phyloP scores from a whole-genome alignment of 768 basidiomycete genomes.

The Boletus edulis region DNA sequence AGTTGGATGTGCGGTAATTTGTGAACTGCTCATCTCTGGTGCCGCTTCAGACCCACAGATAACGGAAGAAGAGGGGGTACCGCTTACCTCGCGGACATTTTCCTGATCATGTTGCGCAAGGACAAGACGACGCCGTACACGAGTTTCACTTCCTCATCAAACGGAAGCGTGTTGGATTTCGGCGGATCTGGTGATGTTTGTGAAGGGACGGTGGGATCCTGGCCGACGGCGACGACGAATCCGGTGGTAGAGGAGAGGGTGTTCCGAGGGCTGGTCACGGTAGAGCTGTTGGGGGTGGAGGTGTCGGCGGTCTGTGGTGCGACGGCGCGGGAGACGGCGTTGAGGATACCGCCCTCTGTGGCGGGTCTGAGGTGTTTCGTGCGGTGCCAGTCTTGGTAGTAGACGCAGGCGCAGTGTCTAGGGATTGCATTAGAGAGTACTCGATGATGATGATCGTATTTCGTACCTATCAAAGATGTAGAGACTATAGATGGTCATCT shows the following conservation, averaged over 20 bases:
- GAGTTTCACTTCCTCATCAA: constrained; percentile 96
- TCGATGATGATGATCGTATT: neutral
- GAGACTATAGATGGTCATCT: constrained; percentile 83
- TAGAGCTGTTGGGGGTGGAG: constrained; percentile 34
- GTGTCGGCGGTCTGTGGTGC: constrained; percentile 34
- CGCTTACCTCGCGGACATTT: constrained; percentile 73
- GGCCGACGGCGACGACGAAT: constrained; percentile 59
- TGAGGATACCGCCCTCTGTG: constrained; percentile 67
- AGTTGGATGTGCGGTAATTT: constrained; percentile 85
- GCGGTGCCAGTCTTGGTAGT: constrained; percentile 95
- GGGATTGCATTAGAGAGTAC: no score
- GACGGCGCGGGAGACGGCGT: constrained; percentile 76
- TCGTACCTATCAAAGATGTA: constrained; percentile 87
- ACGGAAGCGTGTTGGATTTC: constrained; percentile 63
- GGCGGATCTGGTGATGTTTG: constrained; percentile 16
- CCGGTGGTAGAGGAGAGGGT: constrained; percentile 65
- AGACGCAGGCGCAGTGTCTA: constrained; percentile 90
- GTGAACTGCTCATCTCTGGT: constrained; percentile 86
- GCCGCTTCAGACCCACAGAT: neutral
- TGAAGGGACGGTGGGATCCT: constrained; percentile 37
- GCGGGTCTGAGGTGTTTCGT: constrained; percentile 72
- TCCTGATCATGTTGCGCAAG: constrained; percentile 91
- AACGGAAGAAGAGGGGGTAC: neutral
- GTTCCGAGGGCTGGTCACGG: constrained; percentile 59
- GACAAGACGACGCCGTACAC: constrained; percentile 96